These are phyloP conservation scores for Penicillium desertorum DNA, from an alignment of 495 filamentous ascomycete species.

Conservation along the genomic window DNA sequence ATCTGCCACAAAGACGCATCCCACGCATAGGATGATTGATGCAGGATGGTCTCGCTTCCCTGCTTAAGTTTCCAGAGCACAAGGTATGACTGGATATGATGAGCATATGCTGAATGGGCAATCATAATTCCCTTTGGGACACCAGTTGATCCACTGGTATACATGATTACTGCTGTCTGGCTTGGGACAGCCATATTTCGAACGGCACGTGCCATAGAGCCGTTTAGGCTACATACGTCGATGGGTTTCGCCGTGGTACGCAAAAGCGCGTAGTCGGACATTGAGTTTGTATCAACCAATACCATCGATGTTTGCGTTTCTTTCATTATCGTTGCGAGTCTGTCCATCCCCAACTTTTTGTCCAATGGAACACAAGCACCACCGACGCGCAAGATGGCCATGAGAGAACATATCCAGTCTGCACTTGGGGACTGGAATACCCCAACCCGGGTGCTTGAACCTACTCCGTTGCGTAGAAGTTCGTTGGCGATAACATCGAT, in stretches of 20 bases:
- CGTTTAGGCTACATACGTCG: slow-evolving; percentile 14
- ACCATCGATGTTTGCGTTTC: slow-evolving; percentile 26
- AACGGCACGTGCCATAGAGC: not conserved
- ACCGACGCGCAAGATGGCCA: slow-evolving; percentile 52
- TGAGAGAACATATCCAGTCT: slow-evolving; percentile 51
- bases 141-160: slow-evolving; percentile 44
- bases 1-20: slow-evolving; percentile 41
- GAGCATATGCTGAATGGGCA: slow-evolving; percentile 29
- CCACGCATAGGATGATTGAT: slow-evolving; percentile 46
- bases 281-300: slow-evolving; percentile 11
- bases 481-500: slow-evolving; percentile 19
- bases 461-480: slow-evolving; percentile 8
- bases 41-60: slow-evolving; percentile 33
- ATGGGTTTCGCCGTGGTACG: slow-evolving; percentile 9
- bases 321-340: slow-evolving; percentile 31
- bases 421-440: slow-evolving; percentile 28
- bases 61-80: slow-evolving; percentile 17
- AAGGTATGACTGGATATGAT: slow-evolving; percentile 31
- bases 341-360: slow-evolving; percentile 32
- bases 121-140: slow-evolving; percentile 41
- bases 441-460: slow-evolving; percentile 3
- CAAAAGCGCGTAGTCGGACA: slow-evolving; percentile 1
- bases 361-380: slow-evolving; percentile 56
- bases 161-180: slow-evolving; percentile 38
- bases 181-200: slow-evolving; percentile 2